Conservation (phyloP, 148 eudicot genomes). For the Talinum fruticosum region DNA sequence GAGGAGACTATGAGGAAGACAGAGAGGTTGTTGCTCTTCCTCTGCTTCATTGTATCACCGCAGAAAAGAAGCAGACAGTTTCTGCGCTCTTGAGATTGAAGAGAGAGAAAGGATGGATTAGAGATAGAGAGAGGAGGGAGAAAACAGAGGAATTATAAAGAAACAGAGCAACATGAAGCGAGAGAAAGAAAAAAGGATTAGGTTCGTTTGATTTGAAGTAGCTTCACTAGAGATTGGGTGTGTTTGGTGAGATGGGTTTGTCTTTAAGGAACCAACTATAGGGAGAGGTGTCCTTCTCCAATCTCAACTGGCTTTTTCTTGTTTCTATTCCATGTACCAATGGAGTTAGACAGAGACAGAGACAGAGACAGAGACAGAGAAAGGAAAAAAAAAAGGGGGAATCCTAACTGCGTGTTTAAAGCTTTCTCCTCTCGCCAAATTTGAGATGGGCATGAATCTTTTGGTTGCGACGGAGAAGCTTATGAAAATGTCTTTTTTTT, state of each 20-base stretch:
- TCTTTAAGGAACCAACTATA: slow-evolving; percentile 27
- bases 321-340: neutral
- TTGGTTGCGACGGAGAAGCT: slow-evolving; percentile 3
- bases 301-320: slow-evolving; percentile 10
- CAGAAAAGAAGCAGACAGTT: slow-evolving; percentile 29
- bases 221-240: neutral
- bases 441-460: neutral
- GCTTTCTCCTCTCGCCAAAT: slow-evolving; percentile 13
- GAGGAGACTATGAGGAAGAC: slow-evolving; percentile 60
- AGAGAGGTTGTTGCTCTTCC: slow-evolving; percentile 46
- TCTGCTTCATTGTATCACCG: slow-evolving; percentile 33
- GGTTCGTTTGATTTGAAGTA: slow-evolving; percentile 4
- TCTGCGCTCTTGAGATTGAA: slow-evolving; percentile 40
- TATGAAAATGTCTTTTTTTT: neutral
- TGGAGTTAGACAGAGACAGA: slow-evolving; percentile 10
- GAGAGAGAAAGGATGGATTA: neutral
- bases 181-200: neutral
- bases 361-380: neutral
- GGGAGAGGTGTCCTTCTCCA: slow-evolving; percentile 41
- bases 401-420: slow-evolving; percentile 6
- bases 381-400: no score
- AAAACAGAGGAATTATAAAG: slow-evolving; percentile 24
- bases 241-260: slow-evolving; percentile 49
- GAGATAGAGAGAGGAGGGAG: neutral
- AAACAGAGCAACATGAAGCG: slow-evolving; percentile 18